Evolutionary conservation across 306 rosid genomes (phyloP), one percentile per base, ranked within the genome.

Genomic region (Sindora glabra): DNA sequence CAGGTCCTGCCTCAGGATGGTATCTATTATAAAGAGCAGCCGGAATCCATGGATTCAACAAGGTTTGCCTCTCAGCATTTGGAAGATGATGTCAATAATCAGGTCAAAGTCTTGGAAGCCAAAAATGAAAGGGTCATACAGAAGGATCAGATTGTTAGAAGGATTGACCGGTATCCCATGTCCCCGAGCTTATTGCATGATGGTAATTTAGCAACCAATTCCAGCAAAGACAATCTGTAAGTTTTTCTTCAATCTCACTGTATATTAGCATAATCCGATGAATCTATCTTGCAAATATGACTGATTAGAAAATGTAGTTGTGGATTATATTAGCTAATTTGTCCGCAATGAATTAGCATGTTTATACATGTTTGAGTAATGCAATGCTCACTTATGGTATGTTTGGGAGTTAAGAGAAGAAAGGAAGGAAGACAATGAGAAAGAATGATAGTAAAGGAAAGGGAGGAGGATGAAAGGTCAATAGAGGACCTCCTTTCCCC

Each of bases 101-200:
- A 78, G 53, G 74, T 74, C 53, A 83, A 84, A 58, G 72, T 67
- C 48, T 77, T 81, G 73, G 77, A 69, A 56, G 71, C 61, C 36
- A 72, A 59, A 65, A 78, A 82, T 72, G 96, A 78, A 59, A 73
- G 68, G 71, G 75, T 77, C 57, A 68, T 70, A 56, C 90, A 74
- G 53, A 89, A 83, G 68, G 89, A 86, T 42, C 90, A 80, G 64
- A 74, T 59, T 10, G 77, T 78, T 64, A 76, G 85, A 80, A 76
- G 76, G 64, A 52, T 64, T 5, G 95, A 80, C 32, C 83, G 65
- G 29, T 80, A 53, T 49, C 89, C 90, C 45, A 86, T 86, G 87
- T 86, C 99, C 45, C 99, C 99, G 15, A 94, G 99, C 74, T 72
- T 86, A 74, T 78, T 94, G 83, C 99, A 89, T 32, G 86, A 78